Evolutionary conservation across 148 eudicot species (phyloP).

Genomic region (Diospyros lotus): DNA sequence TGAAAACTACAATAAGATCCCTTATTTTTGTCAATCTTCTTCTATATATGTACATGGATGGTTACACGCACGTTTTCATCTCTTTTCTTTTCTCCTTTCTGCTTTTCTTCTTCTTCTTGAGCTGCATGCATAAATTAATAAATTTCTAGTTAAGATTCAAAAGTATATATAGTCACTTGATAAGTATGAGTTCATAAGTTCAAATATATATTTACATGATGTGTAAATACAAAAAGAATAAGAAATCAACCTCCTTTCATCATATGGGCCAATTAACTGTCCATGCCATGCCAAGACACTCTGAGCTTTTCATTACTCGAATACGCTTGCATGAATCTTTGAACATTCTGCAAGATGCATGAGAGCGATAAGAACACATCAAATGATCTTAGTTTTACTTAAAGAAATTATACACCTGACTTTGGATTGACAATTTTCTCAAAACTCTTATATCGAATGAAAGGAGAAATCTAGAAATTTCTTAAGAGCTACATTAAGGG

Average conservation of each 20-base stretch:
- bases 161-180: too few relatives aligned
- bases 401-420: not conserved
- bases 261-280: not conserved
- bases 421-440: not conserved
- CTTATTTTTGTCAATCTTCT: too few relatives aligned
- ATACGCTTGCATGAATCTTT: constrained; percentile 17
- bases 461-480: not conserved
- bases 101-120: too few relatives aligned
- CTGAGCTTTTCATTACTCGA: not conserved
- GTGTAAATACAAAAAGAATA: too few relatives aligned
- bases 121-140: too few relatives aligned
- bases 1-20: too few relatives aligned
- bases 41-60: too few relatives aligned
- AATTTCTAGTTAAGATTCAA: too few relatives aligned
- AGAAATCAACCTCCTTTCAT: not conserved
- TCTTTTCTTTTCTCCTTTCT: too few relatives aligned
- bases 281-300: not conserved
- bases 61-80: too few relatives aligned
- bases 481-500: not conserved
- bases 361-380: not conserved
- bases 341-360: constrained; percentile 3
- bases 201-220: too few relatives aligned
- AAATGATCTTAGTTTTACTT: not conserved
- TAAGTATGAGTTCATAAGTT: too few relatives aligned
- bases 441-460: not conserved